Evolutionary conservation across 768 basidiomycete species (phyloP).

Genomic region (Lentinula aciculospora): DNA sequence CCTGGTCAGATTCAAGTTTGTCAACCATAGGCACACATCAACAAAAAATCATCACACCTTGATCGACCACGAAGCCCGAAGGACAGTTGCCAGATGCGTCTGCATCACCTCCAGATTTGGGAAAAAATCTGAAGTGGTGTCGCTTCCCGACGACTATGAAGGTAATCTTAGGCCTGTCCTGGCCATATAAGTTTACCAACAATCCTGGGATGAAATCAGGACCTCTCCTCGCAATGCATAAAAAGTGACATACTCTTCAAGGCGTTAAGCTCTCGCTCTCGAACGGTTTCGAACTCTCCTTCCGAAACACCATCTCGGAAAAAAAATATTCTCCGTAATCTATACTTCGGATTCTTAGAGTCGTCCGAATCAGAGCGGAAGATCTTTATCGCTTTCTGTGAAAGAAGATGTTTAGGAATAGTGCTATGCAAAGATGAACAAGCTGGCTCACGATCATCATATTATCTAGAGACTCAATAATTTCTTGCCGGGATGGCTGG

Average conservation of each 20-base stretch:
- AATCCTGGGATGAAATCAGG: background rate
- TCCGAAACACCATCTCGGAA: constrained; percentile 29
- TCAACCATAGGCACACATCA: constrained; percentile 11
- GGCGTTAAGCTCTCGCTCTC: constrained; percentile 13
- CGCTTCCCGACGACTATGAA: constrained; percentile 58
- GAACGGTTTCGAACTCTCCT: constrained; percentile 22
- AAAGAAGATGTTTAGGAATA: background rate
- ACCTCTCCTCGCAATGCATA: no score
- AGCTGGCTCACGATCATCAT: constrained; percentile 39
- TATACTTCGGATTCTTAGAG: background rate
- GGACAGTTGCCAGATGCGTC: constrained; percentile 55
- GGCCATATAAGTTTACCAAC: constrained; percentile 15
- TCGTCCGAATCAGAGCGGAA: background rate
- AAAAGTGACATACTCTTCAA: constrained; percentile 11
- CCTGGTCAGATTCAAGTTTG: constrained; percentile 25
- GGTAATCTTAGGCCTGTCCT: constrained; percentile 42
- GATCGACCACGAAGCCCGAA: constrained; percentile 61
- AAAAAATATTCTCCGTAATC: constrained; percentile 17
- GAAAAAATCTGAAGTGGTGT: constrained; percentile 53
- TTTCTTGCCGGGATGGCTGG: constrained; percentile 46
- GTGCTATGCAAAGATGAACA: constrained; percentile 15
- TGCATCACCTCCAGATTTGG: constrained; percentile 24
- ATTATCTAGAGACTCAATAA: constrained; percentile 48
- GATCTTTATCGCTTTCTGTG: background rate
- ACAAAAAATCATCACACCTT: constrained; percentile 10